Conservation (phyloP, 1,284 basidiomycete species). For the Nidula niveotomentosa region DNA sequence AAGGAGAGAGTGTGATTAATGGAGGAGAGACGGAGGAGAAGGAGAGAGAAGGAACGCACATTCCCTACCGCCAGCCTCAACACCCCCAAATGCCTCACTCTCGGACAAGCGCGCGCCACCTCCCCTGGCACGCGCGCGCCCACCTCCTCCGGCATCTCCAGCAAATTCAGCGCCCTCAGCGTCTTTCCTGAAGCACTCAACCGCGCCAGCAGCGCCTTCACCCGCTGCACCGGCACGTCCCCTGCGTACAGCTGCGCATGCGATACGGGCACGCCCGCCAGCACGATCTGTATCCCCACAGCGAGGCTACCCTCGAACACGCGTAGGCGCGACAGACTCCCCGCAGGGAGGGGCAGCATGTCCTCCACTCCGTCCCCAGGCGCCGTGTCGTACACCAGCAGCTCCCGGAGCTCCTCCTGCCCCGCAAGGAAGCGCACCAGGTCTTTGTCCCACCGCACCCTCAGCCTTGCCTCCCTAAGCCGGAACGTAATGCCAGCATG, state of each 20-base stretch:
- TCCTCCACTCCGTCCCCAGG: not conserved
- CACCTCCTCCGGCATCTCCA: slow-evolving; percentile 24
- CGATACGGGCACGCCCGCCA: slow-evolving; percentile 18
- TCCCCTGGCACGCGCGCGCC: slow-evolving; percentile 12
- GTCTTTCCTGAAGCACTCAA: slow-evolving; percentile 18
- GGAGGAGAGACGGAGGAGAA: not conserved
- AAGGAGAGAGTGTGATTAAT: not conserved
- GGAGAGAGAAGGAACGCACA: slow-evolving; percentile 13
- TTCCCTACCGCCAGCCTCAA: slow-evolving; percentile 22
- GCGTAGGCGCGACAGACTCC: slow-evolving; percentile 13
- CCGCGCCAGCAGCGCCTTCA: slow-evolving; percentile 6
- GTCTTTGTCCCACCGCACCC: slow-evolving; percentile 25
- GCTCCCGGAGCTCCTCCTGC: slow-evolving; percentile 18
- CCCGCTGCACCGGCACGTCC: too few relatives aligned
- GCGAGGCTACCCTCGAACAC: slow-evolving; percentile 27
- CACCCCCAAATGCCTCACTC: slow-evolving; percentile 23
- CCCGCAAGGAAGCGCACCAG: slow-evolving; percentile 24
- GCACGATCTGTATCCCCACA: slow-evolving; percentile 24
- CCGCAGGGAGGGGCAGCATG: too few relatives aligned
- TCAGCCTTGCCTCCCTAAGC: slow-evolving; percentile 25
- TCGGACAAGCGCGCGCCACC: slow-evolving; percentile 18
- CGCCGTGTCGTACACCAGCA: slow-evolving; percentile 22
- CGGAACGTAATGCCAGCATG: slow-evolving; percentile 20
- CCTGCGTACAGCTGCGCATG: slow-evolving; percentile 2
- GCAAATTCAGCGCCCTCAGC: slow-evolving; percentile 21